These are phyloP conservation scores for Phytopythium montanum DNA, from an alignment of 352 stramenopile genomes.

Conservation along the genomic window DNA sequence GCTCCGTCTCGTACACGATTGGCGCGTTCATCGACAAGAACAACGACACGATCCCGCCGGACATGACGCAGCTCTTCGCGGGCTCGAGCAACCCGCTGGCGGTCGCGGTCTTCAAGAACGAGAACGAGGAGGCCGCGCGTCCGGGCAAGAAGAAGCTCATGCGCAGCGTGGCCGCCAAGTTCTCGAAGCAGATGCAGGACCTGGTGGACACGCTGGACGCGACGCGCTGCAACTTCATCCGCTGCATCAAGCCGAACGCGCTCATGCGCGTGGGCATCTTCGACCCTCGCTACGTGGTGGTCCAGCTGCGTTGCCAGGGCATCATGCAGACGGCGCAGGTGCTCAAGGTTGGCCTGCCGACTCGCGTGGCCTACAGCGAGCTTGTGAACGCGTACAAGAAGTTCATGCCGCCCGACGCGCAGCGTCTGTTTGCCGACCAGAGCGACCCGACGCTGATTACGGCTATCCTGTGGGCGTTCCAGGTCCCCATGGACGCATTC, in stretches of 20 bases:
- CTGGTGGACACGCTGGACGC: constrained; percentile 72
- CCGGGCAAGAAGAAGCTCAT: constrained; percentile 83
- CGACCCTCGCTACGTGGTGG: constrained; percentile 76
- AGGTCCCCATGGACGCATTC: constrained; percentile 73
- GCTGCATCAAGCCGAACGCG: constrained; percentile 88
- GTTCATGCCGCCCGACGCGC: constrained; percentile 60
- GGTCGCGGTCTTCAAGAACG: constrained; percentile 63
- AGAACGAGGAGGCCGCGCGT: constrained; percentile 36
- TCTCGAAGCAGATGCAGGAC: constrained; percentile 76
- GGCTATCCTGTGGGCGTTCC: constrained; percentile 84
- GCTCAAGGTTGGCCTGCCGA: constrained; percentile 83
- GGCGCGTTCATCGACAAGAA: constrained; percentile 96
- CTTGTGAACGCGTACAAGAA: constrained; percentile 67
- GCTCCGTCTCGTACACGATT: constrained; percentile 88
- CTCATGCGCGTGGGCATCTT: constrained; percentile 71
- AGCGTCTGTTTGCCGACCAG: constrained; percentile 68
- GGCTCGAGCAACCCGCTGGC: constrained; percentile 62
- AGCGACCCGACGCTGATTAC: constrained; percentile 72
- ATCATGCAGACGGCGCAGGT: constrained; percentile 89
- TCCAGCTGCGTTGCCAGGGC: constrained; percentile 79
- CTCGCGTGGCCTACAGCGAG: constrained; percentile 73
- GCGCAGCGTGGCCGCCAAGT: constrained; percentile 60
- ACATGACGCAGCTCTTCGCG: constrained; percentile 83
- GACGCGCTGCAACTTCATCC: constrained; percentile 88
- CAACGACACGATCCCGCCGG: constrained; percentile 91